These are phyloP conservation scores for Betula pendula DNA, from an alignment of 306 rosid species.

Conservation along the genomic window DNA sequence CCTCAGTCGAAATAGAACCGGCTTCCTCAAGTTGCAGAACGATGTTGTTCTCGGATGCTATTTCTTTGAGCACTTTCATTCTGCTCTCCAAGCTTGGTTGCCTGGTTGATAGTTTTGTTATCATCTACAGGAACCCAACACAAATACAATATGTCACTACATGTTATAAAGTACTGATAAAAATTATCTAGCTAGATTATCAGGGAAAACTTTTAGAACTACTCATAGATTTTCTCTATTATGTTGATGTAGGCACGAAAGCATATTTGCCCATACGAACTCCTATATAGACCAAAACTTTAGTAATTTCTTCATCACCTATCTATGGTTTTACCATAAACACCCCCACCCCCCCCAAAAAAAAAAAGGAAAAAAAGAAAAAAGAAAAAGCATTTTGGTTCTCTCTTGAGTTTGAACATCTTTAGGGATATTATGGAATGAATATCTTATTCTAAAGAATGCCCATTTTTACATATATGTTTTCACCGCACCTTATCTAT, in stretches of 20 bases:
- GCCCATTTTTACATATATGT: not conserved
- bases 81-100: constrained; percentile 65
- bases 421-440: not conserved
- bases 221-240: not conserved
- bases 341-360: too few relatives aligned
- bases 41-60: constrained; percentile 64
- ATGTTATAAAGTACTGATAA: not conserved
- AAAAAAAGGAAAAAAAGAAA: too few relatives aligned
- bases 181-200: not conserved
- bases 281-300: not conserved
- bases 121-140: constrained; percentile 47
- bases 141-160: not conserved
- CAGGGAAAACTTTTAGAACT: not conserved
- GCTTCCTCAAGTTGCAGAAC: constrained; percentile 56
- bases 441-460: not conserved
- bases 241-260: not conserved
- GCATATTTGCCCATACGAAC: not conserved
- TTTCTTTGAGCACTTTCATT: constrained; percentile 69
- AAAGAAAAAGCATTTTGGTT: not conserved
- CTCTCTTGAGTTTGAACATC: not conserved
- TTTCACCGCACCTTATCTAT: too few relatives aligned
- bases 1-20: constrained; percentile 47
- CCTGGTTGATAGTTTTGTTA: constrained; percentile 71
- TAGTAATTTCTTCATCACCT: not conserved
- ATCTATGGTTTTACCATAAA: not conserved